phyloP scores from a whole-genome alignment of 2,329 filamentous ascomycete species.

The Pseudodiploospora longispora region DNA sequence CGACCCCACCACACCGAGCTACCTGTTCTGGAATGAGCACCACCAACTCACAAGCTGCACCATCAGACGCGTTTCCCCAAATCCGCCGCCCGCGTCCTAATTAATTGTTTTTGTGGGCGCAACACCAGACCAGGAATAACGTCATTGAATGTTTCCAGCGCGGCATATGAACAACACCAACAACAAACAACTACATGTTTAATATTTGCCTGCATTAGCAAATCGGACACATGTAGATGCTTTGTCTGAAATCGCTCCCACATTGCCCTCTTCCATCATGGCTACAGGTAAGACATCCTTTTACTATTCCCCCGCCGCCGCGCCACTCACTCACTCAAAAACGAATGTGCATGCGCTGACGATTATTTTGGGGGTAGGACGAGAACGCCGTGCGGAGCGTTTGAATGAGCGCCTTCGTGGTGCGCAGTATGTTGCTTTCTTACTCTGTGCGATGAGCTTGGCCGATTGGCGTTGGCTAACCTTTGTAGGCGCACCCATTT shows the following conservation, averaged over 20 bases:
- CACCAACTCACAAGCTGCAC: no score
- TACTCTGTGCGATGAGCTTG: background rate
- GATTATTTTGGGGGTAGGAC: conserved; percentile 14
- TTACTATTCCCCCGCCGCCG: background rate
- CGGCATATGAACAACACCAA: no score
- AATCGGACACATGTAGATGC: conserved; percentile 3
- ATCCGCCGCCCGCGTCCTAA: no score
- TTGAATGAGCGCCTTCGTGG: conserved; percentile 58
- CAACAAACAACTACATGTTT: no score
- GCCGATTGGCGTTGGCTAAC: conserved; percentile 4
- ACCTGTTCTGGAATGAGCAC: no score
- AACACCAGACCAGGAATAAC: no score
- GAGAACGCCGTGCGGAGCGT: conserved; percentile 50
- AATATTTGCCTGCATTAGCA: no score
- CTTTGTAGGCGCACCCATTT: conserved; percentile 44
- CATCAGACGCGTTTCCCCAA: no score
- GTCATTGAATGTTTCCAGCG: no score
- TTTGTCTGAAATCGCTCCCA: no score
- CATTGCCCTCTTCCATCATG: conserved; percentile 17
- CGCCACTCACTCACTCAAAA: background rate
- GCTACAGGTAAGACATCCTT: conserved; percentile 23
- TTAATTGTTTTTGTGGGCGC: no score
- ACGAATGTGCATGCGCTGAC: background rate
- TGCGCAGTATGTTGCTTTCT: conserved; percentile 43
- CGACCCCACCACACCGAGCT: no score